phyloP scores from a whole-genome alignment of 257 asterid species.

The Nicotiana otophora region DNA sequence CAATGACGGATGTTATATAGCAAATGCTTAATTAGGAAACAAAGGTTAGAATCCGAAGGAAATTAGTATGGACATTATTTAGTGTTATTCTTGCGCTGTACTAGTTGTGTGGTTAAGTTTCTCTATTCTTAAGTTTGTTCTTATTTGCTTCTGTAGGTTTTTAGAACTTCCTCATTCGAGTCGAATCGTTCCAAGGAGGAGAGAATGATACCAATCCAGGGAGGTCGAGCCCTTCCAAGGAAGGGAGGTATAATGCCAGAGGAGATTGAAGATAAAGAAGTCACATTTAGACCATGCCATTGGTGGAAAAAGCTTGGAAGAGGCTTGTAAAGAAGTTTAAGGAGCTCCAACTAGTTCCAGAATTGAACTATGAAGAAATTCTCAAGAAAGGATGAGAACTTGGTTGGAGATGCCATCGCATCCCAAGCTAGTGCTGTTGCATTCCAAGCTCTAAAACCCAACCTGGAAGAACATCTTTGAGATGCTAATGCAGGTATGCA shows the following conservation, averaged over 20 bases:
- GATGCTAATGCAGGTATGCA: no score
- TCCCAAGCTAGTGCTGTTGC: not conserved
- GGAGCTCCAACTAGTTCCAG: not conserved
- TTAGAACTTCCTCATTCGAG: not conserved
- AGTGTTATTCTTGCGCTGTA: not conserved
- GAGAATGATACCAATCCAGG: not conserved
- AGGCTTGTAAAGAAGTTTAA: not conserved
- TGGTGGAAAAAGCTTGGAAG: not conserved
- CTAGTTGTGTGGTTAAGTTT: not conserved
- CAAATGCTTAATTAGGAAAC: not conserved
- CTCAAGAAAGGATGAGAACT: not conserved
- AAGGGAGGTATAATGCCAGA: not conserved
- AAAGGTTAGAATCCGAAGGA: not conserved
- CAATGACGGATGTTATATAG: not conserved
- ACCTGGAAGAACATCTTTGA: not conserved
- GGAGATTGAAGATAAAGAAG: not conserved
- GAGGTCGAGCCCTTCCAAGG: not conserved
- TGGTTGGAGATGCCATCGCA: not conserved
- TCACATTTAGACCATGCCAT: not conserved
- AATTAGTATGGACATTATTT: not conserved
- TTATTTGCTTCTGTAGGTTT: not conserved
- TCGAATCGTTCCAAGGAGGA: not conserved
- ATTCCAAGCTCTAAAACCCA: not conserved
- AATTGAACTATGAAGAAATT: not conserved
- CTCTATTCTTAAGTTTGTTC: not conserved